These are phyloP conservation scores for Talaromyces ruber DNA, from an alignment of 495 filamentous ascomycete species.

Conservation along the genomic window DNA sequence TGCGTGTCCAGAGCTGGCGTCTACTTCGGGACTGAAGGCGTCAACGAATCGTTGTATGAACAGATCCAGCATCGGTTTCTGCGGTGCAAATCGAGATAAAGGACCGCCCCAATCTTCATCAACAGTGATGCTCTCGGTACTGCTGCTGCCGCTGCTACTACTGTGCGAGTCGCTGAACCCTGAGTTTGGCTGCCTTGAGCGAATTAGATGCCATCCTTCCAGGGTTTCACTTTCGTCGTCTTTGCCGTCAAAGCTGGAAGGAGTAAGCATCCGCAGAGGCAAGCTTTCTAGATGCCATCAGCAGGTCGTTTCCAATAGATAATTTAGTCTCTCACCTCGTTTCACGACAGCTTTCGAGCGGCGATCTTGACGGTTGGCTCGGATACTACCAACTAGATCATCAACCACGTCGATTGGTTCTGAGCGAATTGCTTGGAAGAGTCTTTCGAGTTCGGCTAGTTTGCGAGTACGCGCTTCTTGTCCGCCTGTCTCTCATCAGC, in stretches of 20 bases:
- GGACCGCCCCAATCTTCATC: constrained; percentile 7
- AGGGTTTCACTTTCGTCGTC: not conserved
- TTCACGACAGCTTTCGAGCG: not conserved
- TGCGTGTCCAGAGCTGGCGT: constrained; percentile 28
- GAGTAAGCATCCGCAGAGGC: not conserved
- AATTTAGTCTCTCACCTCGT: not conserved
- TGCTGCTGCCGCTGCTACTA: constrained; percentile 6
- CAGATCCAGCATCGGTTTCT: constrained; percentile 19
- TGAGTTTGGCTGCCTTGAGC: not conserved
- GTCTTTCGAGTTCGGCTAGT: constrained; percentile 24
- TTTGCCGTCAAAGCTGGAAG: not conserved
- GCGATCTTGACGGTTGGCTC: constrained; percentile 3
- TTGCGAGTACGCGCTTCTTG: constrained; percentile 10
- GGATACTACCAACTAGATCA: constrained; percentile 25
- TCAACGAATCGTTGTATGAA: constrained; percentile 39
- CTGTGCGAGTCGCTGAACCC: constrained; percentile 1
- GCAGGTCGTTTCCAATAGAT: not conserved
- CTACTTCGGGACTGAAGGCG: constrained; percentile 35
- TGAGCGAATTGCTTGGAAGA: constrained; percentile 33
- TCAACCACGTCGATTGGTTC: constrained; percentile 27
- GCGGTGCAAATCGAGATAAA: not conserved
- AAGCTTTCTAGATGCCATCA: not conserved
- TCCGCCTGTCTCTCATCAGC: not conserved
- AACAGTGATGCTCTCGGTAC: constrained; percentile 3
- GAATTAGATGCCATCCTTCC: not conserved